A percentile compares a stretch with the other conserved stretches of the same genome.
Conservation (phyloP, 1,139 yeast genomes). For the Sugiyamaella neomexicana region DNA sequence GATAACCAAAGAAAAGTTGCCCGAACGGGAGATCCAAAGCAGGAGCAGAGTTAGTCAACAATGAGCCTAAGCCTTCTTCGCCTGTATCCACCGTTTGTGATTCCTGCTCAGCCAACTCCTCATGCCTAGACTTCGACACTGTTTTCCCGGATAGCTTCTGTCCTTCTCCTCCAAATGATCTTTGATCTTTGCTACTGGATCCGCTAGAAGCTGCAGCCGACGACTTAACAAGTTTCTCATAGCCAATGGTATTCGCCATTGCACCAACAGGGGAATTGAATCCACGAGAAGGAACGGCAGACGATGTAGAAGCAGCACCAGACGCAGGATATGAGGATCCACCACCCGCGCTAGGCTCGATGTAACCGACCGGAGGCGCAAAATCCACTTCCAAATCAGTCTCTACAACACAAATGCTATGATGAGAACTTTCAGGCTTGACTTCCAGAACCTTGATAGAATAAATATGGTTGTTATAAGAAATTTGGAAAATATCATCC, state of each 20-base stretch:
- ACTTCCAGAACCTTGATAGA: slow-evolving; percentile 85
- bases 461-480: slow-evolving; percentile 76
- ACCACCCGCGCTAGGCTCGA: slow-evolving; percentile 56
- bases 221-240: slow-evolving; percentile 49
- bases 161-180: slow-evolving; percentile 63
- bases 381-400: slow-evolving; percentile 97
- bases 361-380: slow-evolving; percentile 98
- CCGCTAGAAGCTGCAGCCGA: slow-evolving; percentile 1
- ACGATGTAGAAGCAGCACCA: slow-evolving; percentile 23
- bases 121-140: slow-evolving; percentile 29
- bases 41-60: slow-evolving; percentile 59
- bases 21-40: slow-evolving; percentile 78
- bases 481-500: slow-evolving; percentile 80
- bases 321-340: slow-evolving; percentile 16
- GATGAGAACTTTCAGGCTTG: slow-evolving; percentile 66
- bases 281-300: slow-evolving; percentile 29
- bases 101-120: slow-evolving; percentile 8
- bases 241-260: slow-evolving; percentile 77
- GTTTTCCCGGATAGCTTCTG: slow-evolving; percentile 70
- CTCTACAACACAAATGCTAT: slow-evolving; percentile 90
- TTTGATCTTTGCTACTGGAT: background rate
- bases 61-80: slow-evolving; percentile 46
- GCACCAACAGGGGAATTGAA: slow-evolving; percentile 52
- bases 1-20: slow-evolving; percentile 91
- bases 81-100: background rate